Evolutionary conservation across 805 yeast genomes (phyloP).

Genomic region (Starmerella vitae): DNA sequence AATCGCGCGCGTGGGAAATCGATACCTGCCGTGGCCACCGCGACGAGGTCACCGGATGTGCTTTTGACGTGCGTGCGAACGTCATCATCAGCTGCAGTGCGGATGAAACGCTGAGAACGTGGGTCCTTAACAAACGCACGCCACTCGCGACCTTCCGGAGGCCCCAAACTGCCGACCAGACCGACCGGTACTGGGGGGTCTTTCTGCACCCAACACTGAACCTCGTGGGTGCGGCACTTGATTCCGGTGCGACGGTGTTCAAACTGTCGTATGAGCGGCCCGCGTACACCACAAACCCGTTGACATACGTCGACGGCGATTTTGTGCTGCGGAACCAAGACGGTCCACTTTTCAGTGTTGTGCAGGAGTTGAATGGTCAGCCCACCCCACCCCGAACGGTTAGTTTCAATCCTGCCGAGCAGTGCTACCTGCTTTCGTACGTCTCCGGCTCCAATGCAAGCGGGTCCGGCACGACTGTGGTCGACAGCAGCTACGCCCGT

Average conservation of each 20-base stretch:
- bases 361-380: constrained; percentile 2
- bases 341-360: constrained; percentile 56
- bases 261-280: constrained; percentile 96
- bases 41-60: constrained; percentile 74
- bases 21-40: constrained; percentile 98
- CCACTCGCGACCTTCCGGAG: constrained; percentile 90
- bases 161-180: constrained; percentile 31
- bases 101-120: constrained; percentile 88
- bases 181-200: constrained; percentile 61
- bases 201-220: constrained; percentile 82
- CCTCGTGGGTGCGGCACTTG: constrained; percentile 92
- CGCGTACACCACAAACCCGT: constrained; percentile 47
- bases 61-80: constrained; percentile 90
- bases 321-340: constrained; percentile 42
- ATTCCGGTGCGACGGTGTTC: constrained; percentile 94
- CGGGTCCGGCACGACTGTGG: constrained; percentile 37
- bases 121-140: constrained; percentile 91
- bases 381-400: constrained; percentile 31
- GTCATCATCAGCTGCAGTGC: constrained; percentile 86
- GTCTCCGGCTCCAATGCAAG: constrained; percentile 37
- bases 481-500: not conserved
- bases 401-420: constrained; percentile 86
- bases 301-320: constrained; percentile 67
- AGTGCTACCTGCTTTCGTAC: constrained; percentile 56
- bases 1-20: constrained; percentile 97